Base-by-base conservation (phyloP, 768 basidiomycete species). In the Nidularia pulvinata region DNA sequence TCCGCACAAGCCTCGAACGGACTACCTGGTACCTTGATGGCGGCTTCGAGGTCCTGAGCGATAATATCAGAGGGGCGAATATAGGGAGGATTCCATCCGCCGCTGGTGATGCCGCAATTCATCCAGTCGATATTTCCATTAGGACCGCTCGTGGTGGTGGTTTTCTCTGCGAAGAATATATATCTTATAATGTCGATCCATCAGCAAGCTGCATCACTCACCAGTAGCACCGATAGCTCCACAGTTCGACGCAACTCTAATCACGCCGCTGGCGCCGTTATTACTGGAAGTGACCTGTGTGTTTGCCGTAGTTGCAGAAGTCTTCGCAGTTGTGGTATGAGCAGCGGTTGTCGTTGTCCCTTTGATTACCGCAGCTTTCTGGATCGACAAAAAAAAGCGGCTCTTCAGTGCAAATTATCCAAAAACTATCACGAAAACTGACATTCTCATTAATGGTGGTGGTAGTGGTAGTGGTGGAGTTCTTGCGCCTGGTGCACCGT, bases 61-160 rank as follows among this genome's bases (percentile, higher is more conserved):
- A 82, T 64, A 45, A 89, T 65, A 51, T 89, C 78, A 37, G 74
- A 50, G 7, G 89, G 60, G 6, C 66, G 66, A 52, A 95, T 69
- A 52, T 67, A 64, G 13, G 91, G 89, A 14, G 93, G 91, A 47
- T 69, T 79, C 93, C 93, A 95, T 22, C 83, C 86, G 34, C 64
- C 63, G 33, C 59, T 63, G 44, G 78, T 72, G 51, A 94, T 66
- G 43, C 90, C 91, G 61, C 92, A 94, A 71, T 90, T 91, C 59
- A 93, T 67, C 81, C 86, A 93, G 51, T 82, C 74, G 47, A 89
- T 83, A 61, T 75, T 66, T n/a, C 88, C 88, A 61, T 90, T 90
- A 14, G 88, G 88, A 14, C 89, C 89, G 39, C 71, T 69, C 25
- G 73, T 68, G 6, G 66, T 60, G 4, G 81, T 84, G 56, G 77